Evolutionary conservation across 176 grass and related monocot species (phyloP), one percentile per base, ranked within the genome.

Genomic region (Eragrostis curvula): DNA sequence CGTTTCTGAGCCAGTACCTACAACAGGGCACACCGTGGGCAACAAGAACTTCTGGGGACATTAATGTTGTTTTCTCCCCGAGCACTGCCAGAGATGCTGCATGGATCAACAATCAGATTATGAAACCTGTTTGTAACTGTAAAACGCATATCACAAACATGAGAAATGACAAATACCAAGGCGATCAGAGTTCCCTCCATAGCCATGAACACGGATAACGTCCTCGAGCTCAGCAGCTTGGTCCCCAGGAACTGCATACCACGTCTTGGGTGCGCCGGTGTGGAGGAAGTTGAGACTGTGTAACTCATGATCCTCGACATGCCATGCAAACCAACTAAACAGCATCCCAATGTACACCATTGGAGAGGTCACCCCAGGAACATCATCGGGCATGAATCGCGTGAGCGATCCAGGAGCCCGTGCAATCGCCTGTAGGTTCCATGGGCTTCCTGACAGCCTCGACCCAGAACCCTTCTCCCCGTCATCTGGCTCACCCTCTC

Each of bases 291-390:
- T 96, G 79, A 99, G 82, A 27, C 96, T 99, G 74, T 99, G 96
- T 10, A 99, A 86, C 60, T 99, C 96, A 85, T 99, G 96, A 84
- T 99, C 96, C 79, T 99, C 96, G 0, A 99, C 89, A 18, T 99
- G 96, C 96, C 96, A 99, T 10, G 96, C 96, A 52, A 99, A 99
- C 96, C 96, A 99, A 53, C 91, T 96, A 55, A 96, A 99, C 51
- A 96, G 63, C 96, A 99, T 99, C 40, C 93, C 96, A 63, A 99
- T 99, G 80, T 99, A 99, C 21, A 99, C 85, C 96, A 99, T 99
- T 46, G 96, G 96, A 21, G 96, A 99, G 17, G 93, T 96, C 56
- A 99, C 96, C 27, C 96, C 93, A 0, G 91, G 93, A 75, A 99
- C 91, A 52, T 99, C 96, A 13, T 99, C 96, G 0, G 96, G 93